phyloP scores from a whole-genome alignment of 2,329 filamentous ascomycete genomes.

The Neopestalotiopsis sp. region DNA sequence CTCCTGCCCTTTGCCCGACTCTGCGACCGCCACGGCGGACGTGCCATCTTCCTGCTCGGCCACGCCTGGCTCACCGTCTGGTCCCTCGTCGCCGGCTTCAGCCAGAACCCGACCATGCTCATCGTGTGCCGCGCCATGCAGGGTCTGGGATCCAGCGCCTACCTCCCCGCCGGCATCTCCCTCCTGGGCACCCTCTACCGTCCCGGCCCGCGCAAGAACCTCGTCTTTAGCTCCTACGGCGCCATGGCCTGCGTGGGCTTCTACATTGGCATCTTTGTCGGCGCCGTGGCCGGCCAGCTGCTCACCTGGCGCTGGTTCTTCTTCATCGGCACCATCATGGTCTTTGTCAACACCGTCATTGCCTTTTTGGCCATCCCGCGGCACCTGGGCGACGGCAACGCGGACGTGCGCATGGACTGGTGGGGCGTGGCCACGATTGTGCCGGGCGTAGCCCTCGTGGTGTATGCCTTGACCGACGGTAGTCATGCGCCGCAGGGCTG shows the following conservation, averaged over 20 bases:
- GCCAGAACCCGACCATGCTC: constrained; percentile 69
- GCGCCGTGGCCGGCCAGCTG: constrained; percentile 64
- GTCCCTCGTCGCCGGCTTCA: constrained; percentile 74
- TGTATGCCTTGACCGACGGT: constrained; percentile 77
- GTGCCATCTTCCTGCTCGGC: constrained; percentile 63
- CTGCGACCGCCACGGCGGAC: constrained; percentile 68
- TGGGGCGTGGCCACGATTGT: constrained; percentile 65
- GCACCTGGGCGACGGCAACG: constrained; percentile 29
- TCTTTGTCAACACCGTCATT: constrained; percentile 28
- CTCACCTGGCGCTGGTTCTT: constrained; percentile 71
- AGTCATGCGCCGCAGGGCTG: constrained; percentile 72
- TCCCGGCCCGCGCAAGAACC: constrained; percentile 71
- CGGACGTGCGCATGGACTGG: constrained; percentile 70
- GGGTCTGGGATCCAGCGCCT: constrained; percentile 75
- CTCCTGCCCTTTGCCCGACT: constrained; percentile 68
- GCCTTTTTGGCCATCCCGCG: constrained; percentile 35
- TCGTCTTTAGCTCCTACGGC: constrained; percentile 64
- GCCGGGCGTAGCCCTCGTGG: constrained; percentile 69
- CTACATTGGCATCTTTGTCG: constrained; percentile 68
- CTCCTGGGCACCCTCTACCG: constrained; percentile 69
- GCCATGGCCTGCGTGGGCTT: constrained; percentile 60
- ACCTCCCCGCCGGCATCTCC: constrained; percentile 71
- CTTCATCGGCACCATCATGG: constrained; percentile 60
- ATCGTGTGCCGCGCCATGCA: constrained; percentile 76
- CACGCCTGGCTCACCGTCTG: constrained; percentile 70